Percentiles rank a stretch among this genome's conserved stretches.
These are phyloP conservation scores for Solanum ahanhuiri DNA, from an alignment of 257 asterid species.

Conservation along the genomic window DNA sequence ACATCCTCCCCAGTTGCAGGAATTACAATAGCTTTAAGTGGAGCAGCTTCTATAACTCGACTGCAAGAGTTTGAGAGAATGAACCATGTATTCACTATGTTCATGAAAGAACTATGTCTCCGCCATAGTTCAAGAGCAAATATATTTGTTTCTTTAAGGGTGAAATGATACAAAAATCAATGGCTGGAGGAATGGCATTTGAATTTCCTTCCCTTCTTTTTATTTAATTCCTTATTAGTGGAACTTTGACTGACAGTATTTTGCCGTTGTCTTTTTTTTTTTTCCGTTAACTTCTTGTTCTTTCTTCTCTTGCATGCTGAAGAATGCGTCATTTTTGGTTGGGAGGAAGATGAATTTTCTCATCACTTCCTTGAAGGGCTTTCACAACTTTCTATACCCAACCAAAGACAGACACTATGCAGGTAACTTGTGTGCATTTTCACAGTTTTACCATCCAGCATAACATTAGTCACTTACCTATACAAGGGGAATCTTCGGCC, in stretches of 20 bases:
- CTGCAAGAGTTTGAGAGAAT: constrained; percentile 26
- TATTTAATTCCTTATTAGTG: background rate
- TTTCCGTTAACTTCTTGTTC: background rate
- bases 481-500: constrained; percentile 73
- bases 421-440: background rate
- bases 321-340: background rate
- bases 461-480: constrained; percentile 41
- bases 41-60: constrained; percentile 72
- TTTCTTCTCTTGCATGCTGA: background rate
- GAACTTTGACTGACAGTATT: background rate
- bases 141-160: background rate
- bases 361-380: background rate
- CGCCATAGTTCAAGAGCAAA: background rate
- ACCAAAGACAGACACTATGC: background rate
- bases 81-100: background rate
- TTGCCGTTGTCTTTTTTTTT: background rate
- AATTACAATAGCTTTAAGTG: constrained; percentile 52
- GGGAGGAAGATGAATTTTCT: background rate
- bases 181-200: background rate
- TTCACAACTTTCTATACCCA: background rate
- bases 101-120: background rate
- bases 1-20: constrained; percentile 66
- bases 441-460: background rate
- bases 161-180: background rate
- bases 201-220: background rate